These are phyloP conservation scores for Trametes polyzona DNA, from an alignment of 1,284 basidiomycete genomes.

Conservation along the genomic window DNA sequence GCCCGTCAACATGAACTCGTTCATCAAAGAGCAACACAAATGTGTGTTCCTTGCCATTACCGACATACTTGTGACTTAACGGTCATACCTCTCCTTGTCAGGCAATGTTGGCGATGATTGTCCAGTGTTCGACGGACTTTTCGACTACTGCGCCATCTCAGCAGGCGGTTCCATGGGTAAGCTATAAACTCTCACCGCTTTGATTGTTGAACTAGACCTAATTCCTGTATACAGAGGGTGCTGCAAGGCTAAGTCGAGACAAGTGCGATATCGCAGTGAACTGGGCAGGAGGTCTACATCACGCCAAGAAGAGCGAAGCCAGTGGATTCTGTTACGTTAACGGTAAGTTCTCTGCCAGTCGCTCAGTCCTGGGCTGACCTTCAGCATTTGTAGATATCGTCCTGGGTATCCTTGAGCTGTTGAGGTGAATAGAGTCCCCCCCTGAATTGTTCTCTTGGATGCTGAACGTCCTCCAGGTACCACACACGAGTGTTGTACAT, in stretches of 20 bases:
- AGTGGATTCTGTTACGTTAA: constrained; percentile 99
- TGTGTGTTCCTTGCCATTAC: constrained; percentile 54
- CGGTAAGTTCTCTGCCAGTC: constrained; percentile 51
- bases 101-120: constrained; percentile 96
- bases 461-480: constrained; percentile 57
- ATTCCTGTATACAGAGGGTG: constrained; percentile 79
- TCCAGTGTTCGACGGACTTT: constrained; percentile 97
- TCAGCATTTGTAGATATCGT: constrained; percentile 77
- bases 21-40: constrained; percentile 95
- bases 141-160: constrained; percentile 98
- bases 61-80: not conserved
- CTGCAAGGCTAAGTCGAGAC: constrained; percentile 91
- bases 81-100: constrained; percentile 31
- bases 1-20: constrained; percentile 86
- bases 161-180: constrained; percentile 98
- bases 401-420: constrained; percentile 92
- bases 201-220: not conserved
- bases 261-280: constrained; percentile 99
- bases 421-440: constrained; percentile 56
- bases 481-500: constrained; percentile 96
- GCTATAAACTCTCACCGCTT: constrained; percentile 26
- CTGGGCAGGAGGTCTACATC: constrained; percentile 98
- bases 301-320: constrained; percentile 98
- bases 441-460: not conserved
- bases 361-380: constrained; percentile 1